Evolutionary conservation across 2,329 filamentous ascomycete species (phyloP), one percentile per base, ranked within the genome.

Genomic region (Xylariaceae sp.): DNA sequence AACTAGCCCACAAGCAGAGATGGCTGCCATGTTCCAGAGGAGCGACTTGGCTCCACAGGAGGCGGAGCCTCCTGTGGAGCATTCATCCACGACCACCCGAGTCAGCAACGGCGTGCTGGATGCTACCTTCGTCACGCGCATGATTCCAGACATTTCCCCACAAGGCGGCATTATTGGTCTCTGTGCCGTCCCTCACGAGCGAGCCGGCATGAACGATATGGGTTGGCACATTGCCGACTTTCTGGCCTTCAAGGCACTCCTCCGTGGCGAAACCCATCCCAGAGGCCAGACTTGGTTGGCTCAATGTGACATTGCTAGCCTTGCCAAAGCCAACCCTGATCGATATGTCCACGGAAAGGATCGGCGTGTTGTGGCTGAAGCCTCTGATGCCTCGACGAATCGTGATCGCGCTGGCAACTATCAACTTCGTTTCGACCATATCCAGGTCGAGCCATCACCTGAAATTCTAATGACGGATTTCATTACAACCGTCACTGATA

Each of bases 171-270:
- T 72, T 7, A 29, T 71, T 37, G 69, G 56, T 10, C 52, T 72
- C 14, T 71, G 69, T 32, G 55, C 67, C 16, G 65, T 72, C 0
- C 61, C 70, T 6, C n/a, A 49, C 5, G 54, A 63, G 0, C 57
- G 59, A 41, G 62, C 66, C 12, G 64, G 55, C 23, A 62, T 57
- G 23, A 46, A 66, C 19, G 61, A 70, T 29, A 56, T 67, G 7
- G 70, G 69, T 16, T 70, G 65, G 64, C 66, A 71, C 41, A 51
- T 72, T 20, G 44, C 64, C 12, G 66, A 70, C 47, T 71, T 70
- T 48, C 48, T 72, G 1, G 68, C 69, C 6, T 68, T 67, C 51
- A 69, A 64, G 55, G 48, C 64, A 1, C 62, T 72, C 7, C 51
- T 71, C n/a, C 54, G 57, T 21, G 59, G 58, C 14, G 45, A 61